Evolutionary conservation across 495 filamentous ascomycete genomes (phyloP).

Genomic region (Lindgomyces ingoldianus): DNA sequence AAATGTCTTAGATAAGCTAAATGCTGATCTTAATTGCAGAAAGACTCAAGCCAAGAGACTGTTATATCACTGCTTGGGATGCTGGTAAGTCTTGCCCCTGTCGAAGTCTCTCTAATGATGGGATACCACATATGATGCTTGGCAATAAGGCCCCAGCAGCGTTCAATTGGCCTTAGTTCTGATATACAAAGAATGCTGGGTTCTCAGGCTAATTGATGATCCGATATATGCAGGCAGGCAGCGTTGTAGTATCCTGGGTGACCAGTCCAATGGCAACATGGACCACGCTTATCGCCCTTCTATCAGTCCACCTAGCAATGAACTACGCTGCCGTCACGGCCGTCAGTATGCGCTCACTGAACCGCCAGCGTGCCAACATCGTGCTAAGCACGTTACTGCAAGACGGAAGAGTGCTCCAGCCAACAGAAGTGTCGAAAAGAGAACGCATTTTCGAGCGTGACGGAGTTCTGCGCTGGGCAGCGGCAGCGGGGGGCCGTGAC

Average conservation of each 20-base stretch:
- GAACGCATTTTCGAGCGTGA: slow-evolving; percentile 75
- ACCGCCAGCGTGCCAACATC: slow-evolving; percentile 83
- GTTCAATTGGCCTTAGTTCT: too few relatives aligned
- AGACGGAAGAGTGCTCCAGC: slow-evolving; percentile 56
- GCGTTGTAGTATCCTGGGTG: slow-evolving; percentile 73
- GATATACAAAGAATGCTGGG: background rate
- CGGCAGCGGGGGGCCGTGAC: too few relatives aligned
- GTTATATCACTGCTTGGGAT: slow-evolving; percentile 88
- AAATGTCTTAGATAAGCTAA: slow-evolving; percentile 14
- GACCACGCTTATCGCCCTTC: slow-evolving; percentile 68
- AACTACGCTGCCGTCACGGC: slow-evolving; percentile 85
- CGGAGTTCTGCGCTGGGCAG: slow-evolving; percentile 62
- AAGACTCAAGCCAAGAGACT: slow-evolving; percentile 97
- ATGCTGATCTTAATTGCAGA: slow-evolving; percentile 48
- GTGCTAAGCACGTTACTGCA: slow-evolving; percentile 65
- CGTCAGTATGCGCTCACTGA: slow-evolving; percentile 82
- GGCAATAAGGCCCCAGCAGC: too few relatives aligned
- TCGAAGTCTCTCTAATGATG: background rate
- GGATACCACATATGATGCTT: background rate
- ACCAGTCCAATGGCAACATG: slow-evolving; percentile 72
- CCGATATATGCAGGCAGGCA: slow-evolving; percentile 60
- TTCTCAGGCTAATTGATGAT: slow-evolving; percentile 28
- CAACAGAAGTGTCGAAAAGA: slow-evolving; percentile 60
- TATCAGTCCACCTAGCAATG: slow-evolving; percentile 71
- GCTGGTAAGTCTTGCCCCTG: slow-evolving; percentile 58